These are phyloP conservation scores for Trichophyton verrucosum DNA, from an alignment of 2,329 filamentous ascomycete species.

Conservation along the genomic window DNA sequence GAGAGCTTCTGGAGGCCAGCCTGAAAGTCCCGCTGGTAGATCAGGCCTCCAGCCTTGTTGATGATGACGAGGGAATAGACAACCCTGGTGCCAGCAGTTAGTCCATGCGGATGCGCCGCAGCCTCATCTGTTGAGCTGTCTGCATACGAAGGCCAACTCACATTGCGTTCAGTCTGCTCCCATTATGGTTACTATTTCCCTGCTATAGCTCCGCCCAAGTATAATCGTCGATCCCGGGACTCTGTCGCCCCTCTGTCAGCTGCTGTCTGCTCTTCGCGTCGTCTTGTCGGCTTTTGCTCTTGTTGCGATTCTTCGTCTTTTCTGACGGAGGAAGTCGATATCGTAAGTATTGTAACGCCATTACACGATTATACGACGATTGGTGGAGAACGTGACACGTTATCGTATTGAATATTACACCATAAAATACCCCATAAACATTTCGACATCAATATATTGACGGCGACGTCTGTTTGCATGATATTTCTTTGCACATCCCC, in stretches of 20 bases:
- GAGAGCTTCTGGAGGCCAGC: conserved; percentile 75
- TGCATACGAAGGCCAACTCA: background rate
- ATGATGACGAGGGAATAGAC: conserved; percentile 94
- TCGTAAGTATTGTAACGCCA: background rate
- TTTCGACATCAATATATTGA: no score
- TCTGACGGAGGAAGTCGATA: no score
- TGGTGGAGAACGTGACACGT: background rate
- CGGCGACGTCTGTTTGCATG: background rate
- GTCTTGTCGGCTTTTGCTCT: no score
- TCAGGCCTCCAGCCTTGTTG: conserved; percentile 92
- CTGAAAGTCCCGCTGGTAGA: conserved; percentile 92
- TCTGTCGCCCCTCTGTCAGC: background rate
- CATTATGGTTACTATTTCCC: background rate
- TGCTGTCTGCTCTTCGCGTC: background rate
- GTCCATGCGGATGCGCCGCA: background rate
- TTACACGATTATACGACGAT: background rate
- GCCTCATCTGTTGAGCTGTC: background rate
- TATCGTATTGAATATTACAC: background rate
- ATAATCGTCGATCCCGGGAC: background rate
- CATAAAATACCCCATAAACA: background rate
- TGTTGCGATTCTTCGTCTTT: no score
- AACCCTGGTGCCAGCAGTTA: conserved; percentile 48
- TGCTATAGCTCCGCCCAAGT: background rate
- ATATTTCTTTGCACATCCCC: background rate
- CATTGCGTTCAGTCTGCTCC: conserved; percentile 2